Evolutionary conservation across 352 stramenopile species (phyloP).

Genomic region (Phytophthora nicotianae): DNA sequence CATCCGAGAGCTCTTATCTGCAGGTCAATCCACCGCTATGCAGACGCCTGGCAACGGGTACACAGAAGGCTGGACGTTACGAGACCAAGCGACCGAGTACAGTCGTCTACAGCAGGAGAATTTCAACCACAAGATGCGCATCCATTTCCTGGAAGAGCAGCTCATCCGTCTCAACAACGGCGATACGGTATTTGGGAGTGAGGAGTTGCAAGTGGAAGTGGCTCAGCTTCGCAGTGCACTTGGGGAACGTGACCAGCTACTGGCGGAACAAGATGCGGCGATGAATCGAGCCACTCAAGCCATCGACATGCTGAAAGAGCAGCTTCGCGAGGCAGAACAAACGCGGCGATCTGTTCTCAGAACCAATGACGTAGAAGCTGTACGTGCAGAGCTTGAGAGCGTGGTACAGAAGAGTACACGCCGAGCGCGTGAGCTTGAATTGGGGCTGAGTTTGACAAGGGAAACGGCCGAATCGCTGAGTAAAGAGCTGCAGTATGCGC

Average conservation of each 20-base stretch:
- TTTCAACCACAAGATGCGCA: conserved; percentile 44
- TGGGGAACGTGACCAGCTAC: background rate
- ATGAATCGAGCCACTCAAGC: conserved; percentile 2
- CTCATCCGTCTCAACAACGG: conserved; percentile 14
- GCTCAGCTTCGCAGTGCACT: background rate
- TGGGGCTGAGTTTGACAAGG: background rate
- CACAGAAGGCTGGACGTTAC: conserved; percentile 1
- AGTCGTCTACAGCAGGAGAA: conserved; percentile 22
- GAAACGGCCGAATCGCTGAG: background rate
- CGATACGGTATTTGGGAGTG: background rate
- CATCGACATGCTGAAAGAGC: background rate
- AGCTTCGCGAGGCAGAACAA: conserved; percentile 8
- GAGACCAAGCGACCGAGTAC: conserved; percentile 16
- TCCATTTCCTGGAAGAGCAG: conserved; percentile 38
- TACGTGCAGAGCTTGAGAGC: background rate
- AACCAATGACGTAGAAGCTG: background rate
- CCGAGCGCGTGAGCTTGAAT: background rate
- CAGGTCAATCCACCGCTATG: background rate
- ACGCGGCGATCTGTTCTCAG: background rate
- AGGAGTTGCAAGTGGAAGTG: conserved; percentile 11
- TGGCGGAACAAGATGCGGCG: conserved; percentile 1
- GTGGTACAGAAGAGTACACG: background rate
- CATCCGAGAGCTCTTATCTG: background rate
- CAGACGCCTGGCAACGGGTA: background rate
- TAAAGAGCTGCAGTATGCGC: conserved; percentile 4